Base-by-base conservation (phyloP, 768 basidiomycete genomes). In the Melanogaster broomeanus region DNA sequence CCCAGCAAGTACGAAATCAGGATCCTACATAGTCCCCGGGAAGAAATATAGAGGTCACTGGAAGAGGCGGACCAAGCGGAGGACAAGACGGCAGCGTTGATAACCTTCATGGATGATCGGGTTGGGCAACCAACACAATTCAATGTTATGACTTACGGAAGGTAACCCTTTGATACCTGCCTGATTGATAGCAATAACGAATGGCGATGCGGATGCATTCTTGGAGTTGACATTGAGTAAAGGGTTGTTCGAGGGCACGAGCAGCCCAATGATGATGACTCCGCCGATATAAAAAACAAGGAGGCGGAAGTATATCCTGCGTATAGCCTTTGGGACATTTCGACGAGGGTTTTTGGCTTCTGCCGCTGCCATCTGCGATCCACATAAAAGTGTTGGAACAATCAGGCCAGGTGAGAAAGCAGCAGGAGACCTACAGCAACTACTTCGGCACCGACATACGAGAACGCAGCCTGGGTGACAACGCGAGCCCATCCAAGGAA, bases 91-190 rank as follows among this genome's bases (percentile, higher is more conserved):
- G 59, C 63, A 27, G 69, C 69, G 30, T 70, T 70, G 48, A 70
- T 60, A 37, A 63, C 42, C 63, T 58, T 19, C n/a, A 51, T 40
- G 24, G 13, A 30, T 6, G 8, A 21, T 52, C 28, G 13, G 50
- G 39, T 35, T 5, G 31, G 15, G 6, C 9, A 21, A 9, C 33
- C 25, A 12, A 16, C 16, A 21, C n/a, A 24, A 39, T 30, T 15
- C 42, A 39, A 28, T 15, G 16, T 24, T 8, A 10, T 40, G 38
- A 59, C 70, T 30, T 42, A 72, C 76, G 22, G 71, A 73, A 7
- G 82, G 78, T 0, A 83, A 66, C 13, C 65, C 78, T 51, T 73
- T 78, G 66, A 84, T 83, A 22, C 81, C 83, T 15, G 80, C 79
- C 25, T 62, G 62, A 25, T 64, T 58, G 43, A 77, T 71, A 1